Percentiles rank a stretch among this genome's conserved stretches.
phyloP scores from a whole-genome alignment of 2,329 filamentous ascomycete species.

The Dactylellina haptotyla region DNA sequence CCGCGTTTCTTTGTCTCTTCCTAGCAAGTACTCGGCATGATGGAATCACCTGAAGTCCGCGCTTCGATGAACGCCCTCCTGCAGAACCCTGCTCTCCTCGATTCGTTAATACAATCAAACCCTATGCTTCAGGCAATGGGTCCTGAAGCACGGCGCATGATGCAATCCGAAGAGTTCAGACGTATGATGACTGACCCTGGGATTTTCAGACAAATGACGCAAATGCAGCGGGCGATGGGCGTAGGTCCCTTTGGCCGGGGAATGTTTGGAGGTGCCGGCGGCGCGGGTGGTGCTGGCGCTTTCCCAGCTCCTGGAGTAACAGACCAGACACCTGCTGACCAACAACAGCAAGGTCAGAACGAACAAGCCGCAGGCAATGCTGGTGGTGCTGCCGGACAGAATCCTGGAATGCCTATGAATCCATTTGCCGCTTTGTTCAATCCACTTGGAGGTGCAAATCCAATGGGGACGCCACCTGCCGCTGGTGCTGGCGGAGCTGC shows the following conservation, averaged over 20 bases:
- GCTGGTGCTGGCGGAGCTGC: constrained; percentile 57
- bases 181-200: constrained; percentile 93
- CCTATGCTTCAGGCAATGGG: constrained; percentile 78
- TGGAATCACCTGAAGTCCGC: constrained; percentile 86
- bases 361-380: constrained; percentile 31
- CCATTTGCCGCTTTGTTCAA: constrained; percentile 72
- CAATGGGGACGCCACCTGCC: constrained; percentile 58
- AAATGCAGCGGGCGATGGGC: constrained; percentile 76
- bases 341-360: constrained; percentile 60
- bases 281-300: constrained; percentile 61
- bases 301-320: constrained; percentile 94
- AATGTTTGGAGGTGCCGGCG: constrained; percentile 61
- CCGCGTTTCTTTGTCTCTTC: too few species aligned
- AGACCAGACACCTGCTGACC: constrained; percentile 77
- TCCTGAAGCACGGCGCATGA: constrained; percentile 81
- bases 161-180: constrained; percentile 87
- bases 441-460: constrained; percentile 25
- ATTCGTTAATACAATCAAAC: constrained; percentile 93
- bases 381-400: constrained; percentile 49
- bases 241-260: constrained; percentile 65
- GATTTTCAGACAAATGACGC: constrained; percentile 80
- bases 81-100: constrained; percentile 91
- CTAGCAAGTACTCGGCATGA: constrained; percentile 77
- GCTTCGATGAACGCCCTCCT: constrained; percentile 93
- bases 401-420: constrained; percentile 62